A percentile compares a stretch with the other conserved stretches of the same genome.
Evolutionary conservation across 441 rosid genomes (phyloP).

Genomic region (Pelargonium myrrhifolium): DNA sequence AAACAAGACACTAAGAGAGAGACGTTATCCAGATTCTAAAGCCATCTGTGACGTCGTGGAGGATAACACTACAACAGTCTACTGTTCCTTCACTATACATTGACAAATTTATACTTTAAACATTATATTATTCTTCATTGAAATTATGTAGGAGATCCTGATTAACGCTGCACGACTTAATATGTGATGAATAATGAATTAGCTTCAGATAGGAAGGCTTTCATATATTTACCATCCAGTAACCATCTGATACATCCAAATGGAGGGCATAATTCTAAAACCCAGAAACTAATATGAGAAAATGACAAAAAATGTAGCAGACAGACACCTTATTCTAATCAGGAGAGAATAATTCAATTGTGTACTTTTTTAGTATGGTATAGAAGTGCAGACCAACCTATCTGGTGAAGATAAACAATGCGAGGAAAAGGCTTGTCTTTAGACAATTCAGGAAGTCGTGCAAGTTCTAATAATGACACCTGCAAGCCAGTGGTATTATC

Average conservation of each 20-base stretch:
- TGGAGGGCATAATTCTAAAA: constrained; percentile 1
- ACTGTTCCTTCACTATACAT: not conserved
- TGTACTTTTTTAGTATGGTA: not conserved
- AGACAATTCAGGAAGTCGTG: constrained; percentile 51
- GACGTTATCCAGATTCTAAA: not conserved
- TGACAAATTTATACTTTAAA: not conserved
- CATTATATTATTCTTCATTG: not conserved
- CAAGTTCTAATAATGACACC: constrained; percentile 73
- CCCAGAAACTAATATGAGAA: not conserved
- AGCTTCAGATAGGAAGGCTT: not conserved
- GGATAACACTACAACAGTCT: not conserved
- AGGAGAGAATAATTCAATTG: constrained; percentile 3
- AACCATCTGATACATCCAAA: not conserved
- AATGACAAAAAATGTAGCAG: not conserved
- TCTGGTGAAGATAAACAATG: constrained; percentile 76
- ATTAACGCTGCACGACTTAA: not conserved
- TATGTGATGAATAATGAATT: not conserved
- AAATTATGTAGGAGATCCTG: not conserved
- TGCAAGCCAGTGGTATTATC: constrained; percentile 28
- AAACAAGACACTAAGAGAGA: not conserved
- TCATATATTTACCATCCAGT: not conserved
- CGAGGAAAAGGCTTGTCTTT: constrained; percentile 52
- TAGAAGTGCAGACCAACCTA: constrained; percentile 50
- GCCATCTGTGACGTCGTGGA: not conserved
- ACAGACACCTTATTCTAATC: not conserved